These are phyloP conservation scores for Zanthoxylum bungeanum DNA, from an alignment of 345 rosid genomes.

Conservation along the genomic window DNA sequence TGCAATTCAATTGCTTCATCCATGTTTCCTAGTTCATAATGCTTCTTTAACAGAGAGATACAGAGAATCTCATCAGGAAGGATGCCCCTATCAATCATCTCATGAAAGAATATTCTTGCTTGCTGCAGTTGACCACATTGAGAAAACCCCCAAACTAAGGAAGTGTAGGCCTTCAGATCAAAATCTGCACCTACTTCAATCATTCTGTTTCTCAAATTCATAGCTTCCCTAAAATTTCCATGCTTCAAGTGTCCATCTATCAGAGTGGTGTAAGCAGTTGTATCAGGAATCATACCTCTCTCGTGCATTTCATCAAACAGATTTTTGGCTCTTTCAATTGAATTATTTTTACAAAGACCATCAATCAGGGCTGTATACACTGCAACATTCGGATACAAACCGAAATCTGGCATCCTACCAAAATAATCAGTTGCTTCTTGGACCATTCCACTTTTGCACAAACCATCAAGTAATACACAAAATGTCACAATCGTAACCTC, in stretches of 20 bases:
- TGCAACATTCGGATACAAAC: constrained; percentile 54
- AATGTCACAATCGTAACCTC: constrained; percentile 65
- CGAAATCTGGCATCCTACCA: constrained; percentile 37
- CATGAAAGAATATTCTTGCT: constrained; percentile 53
- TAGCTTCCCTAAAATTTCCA: constrained; percentile 47
- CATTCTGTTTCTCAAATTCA: constrained; percentile 46
- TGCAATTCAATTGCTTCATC: constrained; percentile 52
- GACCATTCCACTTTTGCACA: constrained; percentile 58
- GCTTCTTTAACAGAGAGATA: constrained; percentile 49
- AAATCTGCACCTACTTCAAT: constrained; percentile 55
- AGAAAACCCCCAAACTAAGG: constrained; percentile 57
- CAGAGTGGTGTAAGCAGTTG: constrained; percentile 51
- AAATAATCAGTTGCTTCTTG: constrained; percentile 56
- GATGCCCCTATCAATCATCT: constrained; percentile 58
- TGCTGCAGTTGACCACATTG: constrained; percentile 48
- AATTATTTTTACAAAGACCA: constrained; percentile 64
- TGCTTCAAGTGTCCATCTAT: constrained; percentile 65
- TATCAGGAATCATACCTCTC: constrained; percentile 48
- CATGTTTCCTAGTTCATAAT: constrained; percentile 47
- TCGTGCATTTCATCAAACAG: constrained; percentile 48
- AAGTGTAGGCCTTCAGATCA: constrained; percentile 66
- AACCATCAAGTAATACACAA: constrained; percentile 67
- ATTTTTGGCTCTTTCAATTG: constrained; percentile 46
- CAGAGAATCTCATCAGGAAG: constrained; percentile 62
- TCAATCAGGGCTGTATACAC: constrained; percentile 69